Evolutionary conservation across 1,284 basidiomycete species (phyloP), one percentile per base, ranked within the genome.

Genomic region (Ceratobasidium sp.): DNA sequence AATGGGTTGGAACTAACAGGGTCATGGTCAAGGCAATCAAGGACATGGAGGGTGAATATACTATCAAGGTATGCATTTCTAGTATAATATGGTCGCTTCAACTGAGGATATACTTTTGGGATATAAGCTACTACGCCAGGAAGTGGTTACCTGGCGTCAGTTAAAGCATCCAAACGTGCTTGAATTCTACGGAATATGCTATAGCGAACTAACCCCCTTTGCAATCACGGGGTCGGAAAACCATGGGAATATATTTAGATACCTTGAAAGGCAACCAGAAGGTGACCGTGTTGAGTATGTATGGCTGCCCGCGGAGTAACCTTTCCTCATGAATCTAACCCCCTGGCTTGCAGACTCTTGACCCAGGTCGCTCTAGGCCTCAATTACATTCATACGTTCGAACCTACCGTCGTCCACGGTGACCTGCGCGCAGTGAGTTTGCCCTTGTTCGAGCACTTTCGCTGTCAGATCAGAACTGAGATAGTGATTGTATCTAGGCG

Each of bases 361-460:
- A 75, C 62, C 40, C 62, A 75, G 44, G 48, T 75, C 23, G 73
- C 73, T n/a, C 23, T 28, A 1, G 73, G 73, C 1, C 61, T 75
- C 17, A 23, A 46, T 17, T 75, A 56, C 20, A n/a, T 75, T 2
- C 73, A 75, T n/a, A 59, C 9, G 2, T 66, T 56, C 33, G 4
- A 44, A 20, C 62, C 68, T 20, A 44, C 10, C 3, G 38, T 75
- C 40, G 57, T 75, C 17, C 73, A 75, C 56, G 73, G 73, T 13
- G 62, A 75, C 38, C 23, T 75, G 48, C 73, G 73, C 5, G 73
- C 73, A 38, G 73, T 75, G 23, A 42, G 73, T 52, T 20, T 48
- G 46, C 10, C 46, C 46, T 48, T 48, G 17, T 17, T 12, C 46
- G 9, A 48, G 42, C 17, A 42, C 20, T 65, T 65, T 26, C 12